These are phyloP conservation scores for Daldinia sp. DNA, from an alignment of 2,329 filamentous ascomycete genomes.

Conservation along the genomic window DNA sequence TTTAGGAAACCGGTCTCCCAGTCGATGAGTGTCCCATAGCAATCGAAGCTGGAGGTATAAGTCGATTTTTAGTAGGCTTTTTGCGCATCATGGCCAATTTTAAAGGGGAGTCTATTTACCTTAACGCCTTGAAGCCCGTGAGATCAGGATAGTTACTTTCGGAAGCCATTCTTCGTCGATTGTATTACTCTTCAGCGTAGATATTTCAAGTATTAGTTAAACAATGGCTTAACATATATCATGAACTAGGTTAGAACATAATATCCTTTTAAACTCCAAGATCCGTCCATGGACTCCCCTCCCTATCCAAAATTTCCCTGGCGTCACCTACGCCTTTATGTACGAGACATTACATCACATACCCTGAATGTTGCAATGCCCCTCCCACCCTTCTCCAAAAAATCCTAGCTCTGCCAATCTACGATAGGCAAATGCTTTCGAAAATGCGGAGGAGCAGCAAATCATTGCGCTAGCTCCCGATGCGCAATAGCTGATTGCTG, in stretches of 20 bases:
- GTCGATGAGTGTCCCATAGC: slow-evolving; percentile 82
- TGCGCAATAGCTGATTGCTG: neutral
- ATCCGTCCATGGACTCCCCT: neutral
- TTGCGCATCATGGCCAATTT: no score
- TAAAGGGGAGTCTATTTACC: slow-evolving; percentile 24
- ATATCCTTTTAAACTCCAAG: neutral
- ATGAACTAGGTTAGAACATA: neutral
- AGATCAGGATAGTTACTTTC: slow-evolving; percentile 40
- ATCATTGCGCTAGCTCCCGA: neutral
- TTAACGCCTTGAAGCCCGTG: slow-evolving; percentile 44
- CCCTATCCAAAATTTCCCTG: slow-evolving; percentile 3
- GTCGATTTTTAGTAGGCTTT: neutral
- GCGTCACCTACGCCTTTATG: slow-evolving; percentile 23
- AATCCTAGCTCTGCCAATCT: neutral
- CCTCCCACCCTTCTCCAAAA: slow-evolving; percentile 17
- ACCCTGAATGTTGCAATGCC: neutral
- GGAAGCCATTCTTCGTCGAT: slow-evolving; percentile 42
- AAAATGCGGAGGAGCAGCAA: neutral
- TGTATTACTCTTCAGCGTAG: no score
- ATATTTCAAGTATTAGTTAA: neutral
- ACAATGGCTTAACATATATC: neutral
- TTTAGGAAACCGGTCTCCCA: slow-evolving; percentile 73
- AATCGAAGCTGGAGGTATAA: slow-evolving; percentile 67
- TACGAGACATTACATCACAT: slow-evolving; percentile 25
- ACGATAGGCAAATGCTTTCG: neutral